Base-by-base conservation (phyloP, 371 early-diverging fungal genomes). In the Chytridium lagenaria region DNA sequence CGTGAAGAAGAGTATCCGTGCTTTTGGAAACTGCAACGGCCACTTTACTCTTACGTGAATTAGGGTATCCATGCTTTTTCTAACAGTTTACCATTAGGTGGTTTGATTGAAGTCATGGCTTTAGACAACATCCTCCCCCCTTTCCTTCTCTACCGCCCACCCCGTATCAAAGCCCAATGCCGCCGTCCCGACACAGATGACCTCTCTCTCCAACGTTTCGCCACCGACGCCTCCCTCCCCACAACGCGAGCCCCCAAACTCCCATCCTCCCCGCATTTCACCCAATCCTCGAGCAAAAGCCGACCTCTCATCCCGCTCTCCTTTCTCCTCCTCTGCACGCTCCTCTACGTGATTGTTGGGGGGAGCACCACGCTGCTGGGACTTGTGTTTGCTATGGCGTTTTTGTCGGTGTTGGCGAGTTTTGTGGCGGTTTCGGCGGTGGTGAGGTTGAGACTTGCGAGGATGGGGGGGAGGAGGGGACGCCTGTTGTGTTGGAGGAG, bases 331-430 rank as follows among this genome's bases (percentile, higher is more conserved):
- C 70, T 87, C 28, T 85, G 82, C 63, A 55, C 83, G 30, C 83
- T 81, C 1, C 72, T 89, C 28, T 86, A 80, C 71, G 69, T 75
- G 2, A 82, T 84, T 52, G 79, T 82, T 3, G 70, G 78, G 87
- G n/a, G 86, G 19, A 80, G 87, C 59, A 73, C 83, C 0, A 84
- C 82, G 0, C 81, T 83, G 0, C 72, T 89, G 31, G 84, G 87
- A 0, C 85, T 87, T 50, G 82, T 87, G 12, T 89, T 87, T 79
- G 79, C 85, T 16, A 84, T 89, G 10, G 78, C 87, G 0, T 87
- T 89, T 68, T 76, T 89, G 1, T 74, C 82, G 36, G 83, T 84
- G 36, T 61, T 89, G 31, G 74, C 78, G 23, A 81, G 79, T 31
- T 87, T 83, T 77, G 80, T 81, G 7, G 44, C 44, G 7, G 63